A percentile compares a stretch with the other conserved stretches of the same genome.
Conservation (phyloP, 2,329 filamentous ascomycete species). For the Microcyclosporella mali region DNA sequence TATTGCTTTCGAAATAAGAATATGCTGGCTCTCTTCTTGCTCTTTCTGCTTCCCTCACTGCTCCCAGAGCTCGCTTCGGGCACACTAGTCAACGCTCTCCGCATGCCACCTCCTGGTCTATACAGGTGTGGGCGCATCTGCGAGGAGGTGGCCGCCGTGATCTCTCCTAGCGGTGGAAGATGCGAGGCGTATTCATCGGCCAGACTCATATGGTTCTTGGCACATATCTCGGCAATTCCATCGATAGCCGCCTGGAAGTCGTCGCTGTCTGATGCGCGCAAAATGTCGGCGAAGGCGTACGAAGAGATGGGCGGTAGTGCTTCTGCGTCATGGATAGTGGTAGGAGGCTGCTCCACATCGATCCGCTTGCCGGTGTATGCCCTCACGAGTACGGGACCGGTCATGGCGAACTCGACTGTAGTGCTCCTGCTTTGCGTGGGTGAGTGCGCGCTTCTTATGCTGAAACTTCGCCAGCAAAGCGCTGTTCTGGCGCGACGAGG, state of each 20-base stretch:
- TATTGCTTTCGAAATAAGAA: constrained; percentile 21
- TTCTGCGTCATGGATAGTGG: constrained; percentile 8
- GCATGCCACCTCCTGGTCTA: constrained; percentile 17
- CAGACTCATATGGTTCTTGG: constrained; percentile 54
- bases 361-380: constrained; percentile 19
- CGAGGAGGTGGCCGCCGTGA: constrained; percentile 31
- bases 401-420: constrained; percentile 21
- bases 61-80: constrained; percentile 45
- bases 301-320: constrained; percentile 28
- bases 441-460: neutral
- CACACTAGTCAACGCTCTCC: constrained; percentile 41
- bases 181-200: constrained; percentile 59
- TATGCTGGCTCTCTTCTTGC: constrained; percentile 20
- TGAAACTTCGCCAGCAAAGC: constrained; percentile 7
- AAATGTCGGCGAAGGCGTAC: constrained; percentile 29
- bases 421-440: too few species aligned
- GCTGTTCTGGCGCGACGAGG: constrained; percentile 1
- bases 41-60: constrained; percentile 27
- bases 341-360: constrained; percentile 4
- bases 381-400: constrained; percentile 40
- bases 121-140: constrained; percentile 12
- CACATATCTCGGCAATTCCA: constrained; percentile 58
- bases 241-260: constrained; percentile 55
- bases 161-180: constrained; percentile 56
- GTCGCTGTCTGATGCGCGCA: constrained; percentile 35